Evolutionary conservation across 768 basidiomycete genomes (phyloP).

Genomic region (Mycena leptocephala): DNA sequence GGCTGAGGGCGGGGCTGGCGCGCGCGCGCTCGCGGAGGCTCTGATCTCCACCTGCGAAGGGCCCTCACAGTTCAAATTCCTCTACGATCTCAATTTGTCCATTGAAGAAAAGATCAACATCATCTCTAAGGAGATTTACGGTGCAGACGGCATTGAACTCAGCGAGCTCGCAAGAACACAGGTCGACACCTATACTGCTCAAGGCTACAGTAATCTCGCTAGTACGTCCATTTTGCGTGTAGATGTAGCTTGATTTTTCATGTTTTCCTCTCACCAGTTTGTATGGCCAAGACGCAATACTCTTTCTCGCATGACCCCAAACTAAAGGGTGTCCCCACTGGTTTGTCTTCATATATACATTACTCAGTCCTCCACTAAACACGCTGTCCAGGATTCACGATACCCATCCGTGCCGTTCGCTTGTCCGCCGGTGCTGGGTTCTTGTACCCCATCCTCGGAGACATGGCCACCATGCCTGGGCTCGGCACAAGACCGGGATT

Average conservation of each 20-base stretch:
- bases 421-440: constrained; percentile 96
- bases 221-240: constrained; percentile 64
- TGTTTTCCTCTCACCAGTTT: constrained; percentile 67
- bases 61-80: constrained; percentile 90
- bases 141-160: constrained; percentile 91
- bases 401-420: constrained; percentile 92
- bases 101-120: constrained; percentile 92
- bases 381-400: constrained; percentile 79
- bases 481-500: constrained; percentile 94
- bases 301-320: constrained; percentile 97
- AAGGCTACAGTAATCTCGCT: constrained; percentile 86
- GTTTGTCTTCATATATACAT: constrained; percentile 50
- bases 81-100: constrained; percentile 88
- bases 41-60: constrained; percentile 90
- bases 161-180: constrained; percentile 90
- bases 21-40: constrained; percentile 92
- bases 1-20: constrained; percentile 96
- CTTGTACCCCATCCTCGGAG: constrained; percentile 94
- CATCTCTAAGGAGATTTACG: constrained; percentile 94
- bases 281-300: constrained; percentile 98
- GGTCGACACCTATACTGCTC: constrained; percentile 91
- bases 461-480: constrained; percentile 99
- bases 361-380: neutral
- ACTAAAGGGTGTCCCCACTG: constrained; percentile 91
- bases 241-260: constrained; percentile 12